Percentiles rank a stretch among this genome's conserved stretches.
Conservation (phyloP, 768 basidiomycete species). For the Russula griseocarnosa region DNA sequence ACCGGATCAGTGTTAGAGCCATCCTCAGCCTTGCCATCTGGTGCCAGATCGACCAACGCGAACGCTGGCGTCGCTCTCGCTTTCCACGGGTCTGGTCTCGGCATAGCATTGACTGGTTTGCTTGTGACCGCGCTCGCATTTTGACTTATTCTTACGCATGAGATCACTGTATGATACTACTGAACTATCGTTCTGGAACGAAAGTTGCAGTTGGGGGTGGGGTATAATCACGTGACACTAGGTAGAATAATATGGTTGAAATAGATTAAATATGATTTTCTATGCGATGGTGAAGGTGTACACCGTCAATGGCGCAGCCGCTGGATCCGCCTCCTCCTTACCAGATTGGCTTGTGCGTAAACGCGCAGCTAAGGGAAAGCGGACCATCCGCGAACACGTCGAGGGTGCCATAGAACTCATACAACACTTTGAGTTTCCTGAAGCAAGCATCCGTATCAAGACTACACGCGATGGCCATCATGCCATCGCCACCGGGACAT, state of each 20-base stretch:
- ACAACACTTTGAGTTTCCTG: slow-evolving; percentile 96
- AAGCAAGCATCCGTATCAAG: slow-evolving; percentile 88
- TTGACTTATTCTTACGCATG: slow-evolving; percentile 2
- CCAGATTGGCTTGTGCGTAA: slow-evolving; percentile 89
- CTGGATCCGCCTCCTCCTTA: slow-evolving; percentile 85
- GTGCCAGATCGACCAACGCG: background rate
- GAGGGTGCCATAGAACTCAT: slow-evolving; percentile 87
- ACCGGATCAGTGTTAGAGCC: background rate
- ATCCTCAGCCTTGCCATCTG: background rate
- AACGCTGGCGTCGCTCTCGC: slow-evolving; percentile 20
- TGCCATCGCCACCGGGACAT: slow-evolving; percentile 91
- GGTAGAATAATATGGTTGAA: background rate
- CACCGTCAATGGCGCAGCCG: slow-evolving; percentile 89
- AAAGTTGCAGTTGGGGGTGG: too few species aligned
- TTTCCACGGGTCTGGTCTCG: background rate
- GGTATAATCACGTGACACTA: background rate
- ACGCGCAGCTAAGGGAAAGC: slow-evolving; percentile 62
- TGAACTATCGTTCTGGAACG: too few species aligned
- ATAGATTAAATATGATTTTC: background rate
- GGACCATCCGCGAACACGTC: slow-evolving; percentile 60
- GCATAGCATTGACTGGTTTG: background rate
- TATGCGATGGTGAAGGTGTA: slow-evolving; percentile 67
- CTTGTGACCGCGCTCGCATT: background rate
- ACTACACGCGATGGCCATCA: slow-evolving; percentile 90
- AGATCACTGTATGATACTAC: background rate